Conservation (phyloP, 1,139 yeast genomes). For the Debaryomyces sp. region DNA sequence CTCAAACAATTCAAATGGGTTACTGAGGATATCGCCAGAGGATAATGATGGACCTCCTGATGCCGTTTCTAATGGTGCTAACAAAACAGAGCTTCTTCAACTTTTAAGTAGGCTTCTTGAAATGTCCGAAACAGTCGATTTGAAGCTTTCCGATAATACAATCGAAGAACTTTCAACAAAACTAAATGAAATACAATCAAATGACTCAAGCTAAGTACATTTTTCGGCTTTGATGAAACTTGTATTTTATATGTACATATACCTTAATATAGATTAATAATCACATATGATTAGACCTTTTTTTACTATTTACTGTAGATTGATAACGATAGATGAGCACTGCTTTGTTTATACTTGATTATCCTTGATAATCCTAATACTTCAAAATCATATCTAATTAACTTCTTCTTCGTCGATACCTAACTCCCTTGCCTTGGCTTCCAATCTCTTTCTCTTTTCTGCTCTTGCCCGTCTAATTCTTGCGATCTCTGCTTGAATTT, state of each 20-base stretch:
- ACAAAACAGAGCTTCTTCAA: conserved; percentile 23
- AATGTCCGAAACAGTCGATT: conserved; percentile 20
- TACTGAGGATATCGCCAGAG: neutral
- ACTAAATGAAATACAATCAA: conserved; percentile 22
- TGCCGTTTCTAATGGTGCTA: neutral
- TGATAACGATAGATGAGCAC: neutral
- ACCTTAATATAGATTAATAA: neutral
- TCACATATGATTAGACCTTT: neutral
- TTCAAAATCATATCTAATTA: neutral
- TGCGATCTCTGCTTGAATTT: conserved; percentile 87
- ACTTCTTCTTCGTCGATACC: conserved; percentile 52
- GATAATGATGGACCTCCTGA: neutral
- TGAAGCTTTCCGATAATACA: conserved; percentile 29
- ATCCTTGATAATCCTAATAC: no score
- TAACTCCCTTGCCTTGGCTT: conserved; percentile 67
- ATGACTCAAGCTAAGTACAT: conserved; percentile 1
- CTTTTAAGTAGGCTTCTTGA: conserved; percentile 26
- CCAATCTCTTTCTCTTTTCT: conserved; percentile 74
- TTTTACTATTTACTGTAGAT: conserved; percentile 1
- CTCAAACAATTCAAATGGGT: neutral
- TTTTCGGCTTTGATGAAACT: neutral
- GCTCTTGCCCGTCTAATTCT: conserved; percentile 75
- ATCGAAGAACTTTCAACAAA: conserved; percentile 30
- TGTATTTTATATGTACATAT: conserved; percentile 1
- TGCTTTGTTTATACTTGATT: neutral